phyloP scores from a whole-genome alignment of 768 basidiomycete species.

The Dictyophora rubrovolvata region DNA sequence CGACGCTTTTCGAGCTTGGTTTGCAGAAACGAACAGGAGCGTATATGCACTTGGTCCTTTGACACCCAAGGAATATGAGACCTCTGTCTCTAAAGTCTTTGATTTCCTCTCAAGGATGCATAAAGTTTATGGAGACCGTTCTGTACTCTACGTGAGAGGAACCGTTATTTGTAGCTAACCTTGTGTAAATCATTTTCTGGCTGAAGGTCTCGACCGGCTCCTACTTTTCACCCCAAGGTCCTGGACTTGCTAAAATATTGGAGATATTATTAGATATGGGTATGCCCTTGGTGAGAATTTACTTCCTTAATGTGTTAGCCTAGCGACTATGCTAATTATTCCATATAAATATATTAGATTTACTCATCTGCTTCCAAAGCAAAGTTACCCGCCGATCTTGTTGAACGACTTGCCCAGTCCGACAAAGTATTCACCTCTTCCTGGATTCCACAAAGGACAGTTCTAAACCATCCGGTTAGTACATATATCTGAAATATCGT shows the following conservation, averaged over 20 bases:
- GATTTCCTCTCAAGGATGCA: slow-evolving; percentile 10
- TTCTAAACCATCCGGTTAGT: slow-evolving; percentile 16
- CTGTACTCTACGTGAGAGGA: slow-evolving; percentile 14
- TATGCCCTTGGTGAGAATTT: slow-evolving; percentile 15
- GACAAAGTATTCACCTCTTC: slow-evolving; percentile 12
- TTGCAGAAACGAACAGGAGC: slow-evolving; percentile 5
- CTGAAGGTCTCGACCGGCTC: slow-evolving; percentile 16
- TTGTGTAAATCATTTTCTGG: background rate
- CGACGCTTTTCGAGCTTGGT: slow-evolving; percentile 10
- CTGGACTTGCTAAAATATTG: slow-evolving; percentile 15
- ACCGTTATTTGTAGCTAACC: background rate
- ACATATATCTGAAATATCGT: background rate
- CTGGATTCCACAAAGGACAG: slow-evolving; percentile 18
- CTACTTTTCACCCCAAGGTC: slow-evolving; percentile 13
- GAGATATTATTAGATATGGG: slow-evolving; percentile 16
- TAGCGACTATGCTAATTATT: background rate
- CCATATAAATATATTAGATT: slow-evolving; percentile 11
- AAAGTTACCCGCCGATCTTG: slow-evolving; percentile 11
- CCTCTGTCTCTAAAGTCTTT: slow-evolving; percentile 10
- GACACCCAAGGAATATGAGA: background rate
- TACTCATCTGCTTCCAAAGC: slow-evolving; percentile 11
- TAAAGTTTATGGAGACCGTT: slow-evolving; percentile 11
- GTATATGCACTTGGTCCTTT: slow-evolving; percentile 13
- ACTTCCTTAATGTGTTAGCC: background rate
- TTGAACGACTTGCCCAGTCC: slow-evolving; percentile 10